Evolutionary conservation across 2,329 filamentous ascomycete genomes (phyloP), one percentile per base, ranked within the genome.

Genomic region (Chrysosporium keratinophilum): DNA sequence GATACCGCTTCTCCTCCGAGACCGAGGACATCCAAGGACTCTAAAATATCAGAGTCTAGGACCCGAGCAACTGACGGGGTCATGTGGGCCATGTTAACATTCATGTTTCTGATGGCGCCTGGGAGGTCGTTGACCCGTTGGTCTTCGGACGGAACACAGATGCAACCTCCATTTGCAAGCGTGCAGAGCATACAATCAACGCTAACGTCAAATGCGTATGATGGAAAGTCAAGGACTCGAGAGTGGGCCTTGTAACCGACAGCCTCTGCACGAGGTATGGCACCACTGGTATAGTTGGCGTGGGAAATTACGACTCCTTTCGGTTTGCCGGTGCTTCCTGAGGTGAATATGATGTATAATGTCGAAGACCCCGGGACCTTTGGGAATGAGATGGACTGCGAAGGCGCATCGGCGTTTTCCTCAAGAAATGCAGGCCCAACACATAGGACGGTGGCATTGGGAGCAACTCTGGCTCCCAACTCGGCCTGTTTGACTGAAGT

Each of bases 231-330:
- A n/a, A 82, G 76, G 11, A 84, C 79, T 2, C 84, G 73, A 4
- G 80, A 83, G 0, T 74, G 65, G 0, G 71, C 53, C 10, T 45
- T 44, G 51, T 69, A 78, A 1, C 73, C 72, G 6, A 82, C 69
- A 0, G 77, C 74, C 0, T 71, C 65, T 0, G 75, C 78, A 56
- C 82, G 78, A 0, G 74, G 73, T 10, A 75, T 63, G 19, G 80
- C 76, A 4, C 76, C 74, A 0, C 80, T 80, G 0, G 79, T 78
- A 3, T 84, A 74, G 0, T 81, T 77, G 0, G 69, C 67, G 56
- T 86, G 83, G 1, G 77, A 79, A 50, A 84, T 80, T 35, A 81
- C 77, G 15, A 84, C 77, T 2, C 81, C 82, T 52, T 80, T 79
- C 0, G 76, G 74, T 39, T 70, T 71, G 20, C 75, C 75, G 0